Base-by-base conservation (phyloP, 495 filamentous ascomycete genomes). In the Aspergillus asperescens region DNA sequence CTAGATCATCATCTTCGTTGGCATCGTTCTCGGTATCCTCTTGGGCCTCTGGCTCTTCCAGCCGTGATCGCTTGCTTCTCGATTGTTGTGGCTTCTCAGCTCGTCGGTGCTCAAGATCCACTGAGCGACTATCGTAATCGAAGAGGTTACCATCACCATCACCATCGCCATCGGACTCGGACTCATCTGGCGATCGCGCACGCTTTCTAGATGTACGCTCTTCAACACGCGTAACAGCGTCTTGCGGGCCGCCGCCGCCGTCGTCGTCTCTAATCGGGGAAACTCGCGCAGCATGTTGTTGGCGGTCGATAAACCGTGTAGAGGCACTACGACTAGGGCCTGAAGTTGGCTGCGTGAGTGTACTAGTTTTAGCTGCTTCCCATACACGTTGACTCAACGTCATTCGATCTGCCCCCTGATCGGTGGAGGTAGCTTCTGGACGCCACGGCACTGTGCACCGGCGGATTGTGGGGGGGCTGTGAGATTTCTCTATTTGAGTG, bases 221-320 rank as follows among this genome's bases (percentile, higher is more conserved):
- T 37, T 24, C 46, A 10, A 45, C 12, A 10, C 48, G 55, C 45
- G 20, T 48, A 13, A 60, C 57, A n/a, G 46, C 46, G 31, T 54
- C 59, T 47, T 50, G 50, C n/a, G 52, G 18, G 4, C 57, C 59
- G 13, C 38, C 18, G 5, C 55, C 52, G 28, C 56, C 55, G 4
- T 59, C 59, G 13, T 37, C 18, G 5, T 56, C 52, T 28, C 56
- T 56, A 31, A 70, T 64, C n/a, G 65, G 66, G 1, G 64, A 69
- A 2, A 74, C 57, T 8, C 64, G 59, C 5, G 46, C 46, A 7
- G 70, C 70, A 35, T 58, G 58, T 3, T 45, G 31, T 34, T 74
- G 70, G 7, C 62, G 67, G 53, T 74, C 70, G 22, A 74, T 67
- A 28, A 70, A 66, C 24, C 44, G 57, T 22, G 43, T 3, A 42